Percentiles rank a stretch among this genome's conserved stretches.
These are phyloP conservation scores for Herpotrichia juniperi DNA, from an alignment of 2,329 filamentous ascomycete genomes.

Conservation along the genomic window DNA sequence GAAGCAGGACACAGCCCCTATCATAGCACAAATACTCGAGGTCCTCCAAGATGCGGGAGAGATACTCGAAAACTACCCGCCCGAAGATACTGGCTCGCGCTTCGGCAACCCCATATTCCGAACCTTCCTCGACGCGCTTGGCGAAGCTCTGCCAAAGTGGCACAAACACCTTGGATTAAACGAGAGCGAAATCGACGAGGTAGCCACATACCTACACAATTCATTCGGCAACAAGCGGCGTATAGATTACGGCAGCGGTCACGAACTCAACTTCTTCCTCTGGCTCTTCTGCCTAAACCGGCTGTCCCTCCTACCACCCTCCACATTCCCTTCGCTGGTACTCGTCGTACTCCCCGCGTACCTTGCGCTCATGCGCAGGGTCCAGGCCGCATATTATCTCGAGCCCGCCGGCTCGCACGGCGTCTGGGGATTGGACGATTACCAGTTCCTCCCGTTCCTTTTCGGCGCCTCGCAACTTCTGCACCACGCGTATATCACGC, in stretches of 20 bases:
- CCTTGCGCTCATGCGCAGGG: conserved; percentile 80
- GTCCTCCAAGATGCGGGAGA: conserved; percentile 74
- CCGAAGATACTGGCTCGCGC: conserved; percentile 85
- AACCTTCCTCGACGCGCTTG: conserved; percentile 73
- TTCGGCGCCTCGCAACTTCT: conserved; percentile 61
- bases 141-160: conserved; percentile 60
- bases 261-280: conserved; percentile 95
- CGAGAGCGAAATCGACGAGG: conserved; percentile 67
- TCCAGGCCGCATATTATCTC: conserved; percentile 93
- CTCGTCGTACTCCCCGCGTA: conserved; percentile 83
- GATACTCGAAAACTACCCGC: conserved; percentile 72
- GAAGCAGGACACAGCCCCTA: conserved; percentile 63
- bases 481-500: conserved; percentile 67
- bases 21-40: conserved; percentile 67
- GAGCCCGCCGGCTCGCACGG: conserved; percentile 71
- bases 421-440: conserved; percentile 60
- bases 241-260: conserved; percentile 96
- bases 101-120: conserved; percentile 96
- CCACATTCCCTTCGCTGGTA: conserved; percentile 76
- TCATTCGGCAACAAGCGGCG: conserved; percentile 80
- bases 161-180: conserved; percentile 65
- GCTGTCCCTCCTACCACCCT: conserved; percentile 65
- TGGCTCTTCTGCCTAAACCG: conserved; percentile 96
- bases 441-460: conserved; percentile 60
- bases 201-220: conserved; percentile 79